phyloP scores from a whole-genome alignment of 169 alveolate species.

The Prorocentrum cordatum region DNA sequence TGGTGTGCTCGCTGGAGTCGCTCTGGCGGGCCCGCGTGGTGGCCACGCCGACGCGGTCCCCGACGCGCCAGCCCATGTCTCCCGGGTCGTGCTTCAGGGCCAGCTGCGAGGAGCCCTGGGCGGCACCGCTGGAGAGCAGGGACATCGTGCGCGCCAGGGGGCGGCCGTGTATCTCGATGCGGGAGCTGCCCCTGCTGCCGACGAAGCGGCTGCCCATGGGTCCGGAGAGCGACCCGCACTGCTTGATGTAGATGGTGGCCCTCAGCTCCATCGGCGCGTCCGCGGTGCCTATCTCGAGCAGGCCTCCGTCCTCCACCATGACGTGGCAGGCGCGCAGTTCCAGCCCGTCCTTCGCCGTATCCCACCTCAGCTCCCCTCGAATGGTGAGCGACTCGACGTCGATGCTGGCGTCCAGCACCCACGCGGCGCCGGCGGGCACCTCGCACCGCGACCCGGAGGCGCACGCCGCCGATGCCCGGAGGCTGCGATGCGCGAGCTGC shows the following conservation, averaged over 20 bases:
- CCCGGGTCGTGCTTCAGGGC: constrained; percentile 5
- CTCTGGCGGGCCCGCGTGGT: constrained; percentile 24
- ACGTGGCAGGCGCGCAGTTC: constrained; percentile 17
- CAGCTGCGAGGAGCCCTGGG: neutral
- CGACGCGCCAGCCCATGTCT: constrained; percentile 33
- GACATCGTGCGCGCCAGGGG: neutral
- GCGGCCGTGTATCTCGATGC: constrained; percentile 42
- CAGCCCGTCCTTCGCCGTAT: constrained; percentile 1
- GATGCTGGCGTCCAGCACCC: constrained; percentile 16
- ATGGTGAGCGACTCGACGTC: constrained; percentile 45
- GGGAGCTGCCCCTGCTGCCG: neutral
- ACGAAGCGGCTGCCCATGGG: constrained; percentile 22
- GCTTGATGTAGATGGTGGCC: constrained; percentile 11
- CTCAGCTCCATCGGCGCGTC: constrained; percentile 7
- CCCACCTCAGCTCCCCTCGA: constrained; percentile 49
- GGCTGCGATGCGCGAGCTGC: no score
- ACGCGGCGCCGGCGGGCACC: constrained; percentile 47
- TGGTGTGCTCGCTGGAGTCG: neutral
- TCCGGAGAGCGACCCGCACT: neutral
- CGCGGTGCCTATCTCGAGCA: neutral
- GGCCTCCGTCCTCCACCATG: constrained; percentile 23
- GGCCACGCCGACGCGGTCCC: constrained; percentile 26
- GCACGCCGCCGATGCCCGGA: no score
- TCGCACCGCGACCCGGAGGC: no score
- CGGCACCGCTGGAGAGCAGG: neutral